Conservation (phyloP, 768 basidiomycete species). For the Lactarius sp. region DNA sequence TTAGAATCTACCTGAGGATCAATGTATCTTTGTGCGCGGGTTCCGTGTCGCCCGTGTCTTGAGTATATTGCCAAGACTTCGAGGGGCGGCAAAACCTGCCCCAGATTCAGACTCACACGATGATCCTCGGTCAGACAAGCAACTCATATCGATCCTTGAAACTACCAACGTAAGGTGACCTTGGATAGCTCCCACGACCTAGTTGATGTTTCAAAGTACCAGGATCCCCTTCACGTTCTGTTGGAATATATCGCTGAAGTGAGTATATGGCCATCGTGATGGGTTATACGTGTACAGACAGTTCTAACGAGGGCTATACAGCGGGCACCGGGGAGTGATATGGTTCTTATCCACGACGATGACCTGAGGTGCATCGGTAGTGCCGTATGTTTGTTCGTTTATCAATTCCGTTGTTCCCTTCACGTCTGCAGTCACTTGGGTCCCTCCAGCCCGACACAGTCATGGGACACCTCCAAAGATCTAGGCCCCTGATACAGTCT, state of each 20-base stretch:
- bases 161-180: not conserved
- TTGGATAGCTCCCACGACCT: not conserved
- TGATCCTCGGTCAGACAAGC: too few relatives aligned
- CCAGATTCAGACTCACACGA: not conserved
- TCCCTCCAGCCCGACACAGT: not conserved
- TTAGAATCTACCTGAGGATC: not conserved
- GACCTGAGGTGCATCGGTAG: not conserved
- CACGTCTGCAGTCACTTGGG: not conserved
- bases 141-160: not conserved
- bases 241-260: not conserved
- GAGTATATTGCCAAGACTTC: not conserved
- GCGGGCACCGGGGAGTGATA: not conserved
- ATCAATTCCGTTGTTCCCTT: not conserved
- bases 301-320: not conserved
- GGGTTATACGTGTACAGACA: too few relatives aligned
- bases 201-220: not conserved
- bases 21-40: constrained; percentile 6
- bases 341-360: not conserved
- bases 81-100: not conserved
- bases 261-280: not conserved
- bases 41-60: not conserved
- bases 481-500: not conserved
- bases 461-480: not conserved
- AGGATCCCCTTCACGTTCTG: too few relatives aligned
- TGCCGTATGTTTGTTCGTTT: not conserved